These are phyloP conservation scores for Polyplosphaeria fusca DNA, from an alignment of 495 filamentous ascomycete genomes.

Conservation along the genomic window DNA sequence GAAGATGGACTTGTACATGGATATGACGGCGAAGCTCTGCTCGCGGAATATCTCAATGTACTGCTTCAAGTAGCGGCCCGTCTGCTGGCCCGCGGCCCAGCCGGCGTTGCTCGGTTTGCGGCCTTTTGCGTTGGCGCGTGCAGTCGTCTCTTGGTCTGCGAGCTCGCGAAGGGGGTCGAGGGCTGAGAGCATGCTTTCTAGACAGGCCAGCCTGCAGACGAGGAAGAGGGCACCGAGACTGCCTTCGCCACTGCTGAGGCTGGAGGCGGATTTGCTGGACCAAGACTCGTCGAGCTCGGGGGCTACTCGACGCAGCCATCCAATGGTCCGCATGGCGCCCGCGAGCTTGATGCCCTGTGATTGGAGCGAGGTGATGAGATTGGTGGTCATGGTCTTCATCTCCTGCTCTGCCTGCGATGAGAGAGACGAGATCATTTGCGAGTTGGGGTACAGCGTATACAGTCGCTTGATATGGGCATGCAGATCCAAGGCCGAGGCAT, in stretches of 20 bases:
- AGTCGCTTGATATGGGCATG: conserved; percentile 91
- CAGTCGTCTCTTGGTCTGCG: conserved; percentile 78
- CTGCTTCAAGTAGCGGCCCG: conserved; percentile 87
- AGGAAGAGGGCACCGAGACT: conserved; percentile 80
- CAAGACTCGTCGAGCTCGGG: conserved; percentile 65
- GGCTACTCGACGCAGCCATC: conserved; percentile 83
- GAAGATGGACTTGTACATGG: conserved; percentile 89
- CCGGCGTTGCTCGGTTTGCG: conserved; percentile 25
- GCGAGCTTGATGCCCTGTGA: conserved; percentile 80
- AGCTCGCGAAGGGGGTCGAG: conserved; percentile 82
- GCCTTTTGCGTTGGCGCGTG: neutral
- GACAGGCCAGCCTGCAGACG: conserved; percentile 75
- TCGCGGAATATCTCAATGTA: conserved; percentile 98
- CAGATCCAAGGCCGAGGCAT: conserved; percentile 86
- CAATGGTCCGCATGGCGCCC: conserved; percentile 84
- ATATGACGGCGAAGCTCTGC: conserved; percentile 92
- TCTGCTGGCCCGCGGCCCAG: conserved; percentile 83
- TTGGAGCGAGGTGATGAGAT: conserved; percentile 75
- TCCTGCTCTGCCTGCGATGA: conserved; percentile 75
- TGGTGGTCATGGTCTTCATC: conserved; percentile 84
- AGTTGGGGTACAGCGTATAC: conserved; percentile 76
- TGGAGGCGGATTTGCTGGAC: conserved; percentile 9
- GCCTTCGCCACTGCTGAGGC: conserved; percentile 46
- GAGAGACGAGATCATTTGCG: conserved; percentile 68
- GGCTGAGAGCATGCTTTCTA: conserved; percentile 76